phyloP scores from a whole-genome alignment of 78 protist genomes.

The Mastigamoeba balamuthi region DNA sequence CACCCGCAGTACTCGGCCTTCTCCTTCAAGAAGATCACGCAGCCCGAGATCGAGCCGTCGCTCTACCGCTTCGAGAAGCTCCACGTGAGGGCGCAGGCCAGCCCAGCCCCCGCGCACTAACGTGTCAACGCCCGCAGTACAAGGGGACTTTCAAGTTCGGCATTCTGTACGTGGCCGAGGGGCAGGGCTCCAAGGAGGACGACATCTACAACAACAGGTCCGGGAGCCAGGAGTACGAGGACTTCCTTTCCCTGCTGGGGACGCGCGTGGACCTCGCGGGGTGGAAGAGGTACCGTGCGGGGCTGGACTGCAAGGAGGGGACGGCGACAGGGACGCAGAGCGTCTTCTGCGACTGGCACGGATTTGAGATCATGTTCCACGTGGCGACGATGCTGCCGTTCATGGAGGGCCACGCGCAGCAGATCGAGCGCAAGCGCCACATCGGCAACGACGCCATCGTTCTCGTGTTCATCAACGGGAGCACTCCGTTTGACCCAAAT shows the following conservation, averaged over 20 bases:
- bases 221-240: conserved; percentile 3
- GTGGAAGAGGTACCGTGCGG: conserved; percentile 56
- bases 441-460: conserved; percentile 62
- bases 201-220: conserved; percentile 34
- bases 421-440: conserved; percentile 57
- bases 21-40: not conserved
- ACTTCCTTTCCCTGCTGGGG: conserved; percentile 38
- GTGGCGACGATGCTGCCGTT: conserved; percentile 27
- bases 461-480: conserved; percentile 51
- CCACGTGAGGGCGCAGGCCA: no score
- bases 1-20: not conserved
- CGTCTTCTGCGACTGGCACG: conserved; percentile 15
- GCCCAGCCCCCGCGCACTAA: no score
- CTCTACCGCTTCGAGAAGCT: not conserved
- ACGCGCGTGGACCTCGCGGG: conserved; percentile 22
- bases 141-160: conserved; percentile 47
- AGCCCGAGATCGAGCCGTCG: not conserved
- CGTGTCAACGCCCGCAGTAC: not conserved
- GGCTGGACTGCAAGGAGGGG: conserved; percentile 31
- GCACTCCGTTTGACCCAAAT: not conserved
- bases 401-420: conserved; percentile 17
- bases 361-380: conserved; percentile 62
- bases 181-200: conserved; percentile 30
- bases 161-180: conserved; percentile 23
- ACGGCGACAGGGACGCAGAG: conserved; percentile 44